phyloP scores from a whole-genome alignment of 1,139 yeast genomes.

The Lodderomyces margitis region DNA sequence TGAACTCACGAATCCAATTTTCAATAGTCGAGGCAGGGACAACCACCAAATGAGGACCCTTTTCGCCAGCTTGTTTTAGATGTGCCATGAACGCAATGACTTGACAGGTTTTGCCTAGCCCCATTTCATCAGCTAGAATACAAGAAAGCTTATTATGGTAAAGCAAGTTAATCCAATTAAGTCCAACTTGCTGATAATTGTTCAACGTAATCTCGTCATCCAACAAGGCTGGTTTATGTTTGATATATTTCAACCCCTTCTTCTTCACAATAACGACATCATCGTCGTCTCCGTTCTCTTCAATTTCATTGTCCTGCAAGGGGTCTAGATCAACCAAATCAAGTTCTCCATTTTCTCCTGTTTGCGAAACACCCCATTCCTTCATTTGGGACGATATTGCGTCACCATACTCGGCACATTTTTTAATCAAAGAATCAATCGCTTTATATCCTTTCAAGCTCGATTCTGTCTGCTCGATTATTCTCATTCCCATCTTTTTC shows the following conservation, averaged over 20 bases:
- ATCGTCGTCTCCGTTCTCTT: conserved; percentile 32
- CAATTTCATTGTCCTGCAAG: conserved; percentile 9
- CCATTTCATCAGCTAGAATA: conserved; percentile 97
- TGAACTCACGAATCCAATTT: conserved; percentile 94
- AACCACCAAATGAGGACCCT: conserved; percentile 91
- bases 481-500: conserved; percentile 70
- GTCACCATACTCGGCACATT: conserved; percentile 77
- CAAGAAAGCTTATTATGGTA: conserved; percentile 81
- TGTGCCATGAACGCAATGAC: conserved; percentile 91
- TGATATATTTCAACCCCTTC: conserved; percentile 50
- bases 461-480: conserved; percentile 66
- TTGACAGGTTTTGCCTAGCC: conserved; percentile 94
- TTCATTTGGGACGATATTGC: conserved; percentile 69
- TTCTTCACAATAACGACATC: conserved; percentile 23
- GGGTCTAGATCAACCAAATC: conserved; percentile 47
- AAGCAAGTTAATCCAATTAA: conserved; percentile 85
- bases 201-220: conserved; percentile 67
- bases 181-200: conserved; percentile 90
- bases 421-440: conserved; percentile 82
- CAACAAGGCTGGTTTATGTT: conserved; percentile 66
- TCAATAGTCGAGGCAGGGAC: conserved; percentile 97
- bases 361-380: conserved; percentile 80
- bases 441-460: conserved; percentile 89
- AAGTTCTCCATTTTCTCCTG: conserved; percentile 64
- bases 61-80: conserved; percentile 80